Percentiles rank a stretch among this genome's conserved stretches.
Evolutionary conservation across 257 asterid species (phyloP).

Genomic region (Nicotiana sylvestris): DNA sequence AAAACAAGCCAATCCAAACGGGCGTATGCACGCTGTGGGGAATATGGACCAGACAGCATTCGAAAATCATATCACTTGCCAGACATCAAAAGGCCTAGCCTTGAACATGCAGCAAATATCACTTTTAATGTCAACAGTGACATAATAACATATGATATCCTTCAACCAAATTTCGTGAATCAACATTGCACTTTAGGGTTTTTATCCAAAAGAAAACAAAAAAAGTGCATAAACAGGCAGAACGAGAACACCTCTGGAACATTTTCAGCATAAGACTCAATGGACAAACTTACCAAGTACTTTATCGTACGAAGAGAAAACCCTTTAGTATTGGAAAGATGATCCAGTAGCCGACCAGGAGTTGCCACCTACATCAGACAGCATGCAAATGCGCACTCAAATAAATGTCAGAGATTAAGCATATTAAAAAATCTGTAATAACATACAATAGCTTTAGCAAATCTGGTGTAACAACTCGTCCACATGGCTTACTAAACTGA

Average conservation of each 20-base stretch:
- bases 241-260: neutral
- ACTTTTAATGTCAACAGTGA: neutral
- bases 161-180: neutral
- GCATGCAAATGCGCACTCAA: neutral
- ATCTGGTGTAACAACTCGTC: neutral
- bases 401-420: neutral
- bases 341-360: slow-evolving; percentile 90
- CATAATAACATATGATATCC: neutral
- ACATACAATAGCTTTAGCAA: neutral
- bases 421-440: neutral
- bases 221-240: neutral
- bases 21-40: neutral
- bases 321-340: slow-evolving; percentile 83
- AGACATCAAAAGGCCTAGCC: neutral
- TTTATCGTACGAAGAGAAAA: slow-evolving; percentile 66
- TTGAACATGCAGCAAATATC: neutral
- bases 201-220: neutral
- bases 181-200: neutral
- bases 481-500: neutral
- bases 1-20: too few relatives aligned
- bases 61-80: neutral
- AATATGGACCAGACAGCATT: neutral
- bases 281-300: slow-evolving; percentile 55
- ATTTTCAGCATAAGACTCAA: slow-evolving; percentile 6
- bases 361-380: slow-evolving; percentile 70